phyloP scores from a whole-genome alignment of 176 grass and related monocot genomes.

The Hordeum marinum region DNA sequence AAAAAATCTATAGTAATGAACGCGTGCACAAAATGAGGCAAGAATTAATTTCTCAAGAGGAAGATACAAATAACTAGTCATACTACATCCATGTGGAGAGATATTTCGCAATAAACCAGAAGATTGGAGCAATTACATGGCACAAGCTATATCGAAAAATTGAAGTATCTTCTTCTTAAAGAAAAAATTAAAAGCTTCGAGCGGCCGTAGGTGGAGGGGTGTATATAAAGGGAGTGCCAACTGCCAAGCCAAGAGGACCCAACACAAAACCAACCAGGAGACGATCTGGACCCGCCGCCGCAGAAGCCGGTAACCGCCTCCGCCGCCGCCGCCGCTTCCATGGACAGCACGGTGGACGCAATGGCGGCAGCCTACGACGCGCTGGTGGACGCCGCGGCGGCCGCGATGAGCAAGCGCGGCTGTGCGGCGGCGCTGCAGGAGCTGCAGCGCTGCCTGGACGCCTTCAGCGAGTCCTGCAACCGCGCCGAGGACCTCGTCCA shows the following conservation, averaged over 20 bases:
- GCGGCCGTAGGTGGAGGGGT: background rate
- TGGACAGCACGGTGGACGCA: slow-evolving; percentile 9
- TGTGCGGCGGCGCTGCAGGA: background rate
- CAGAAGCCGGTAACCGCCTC: background rate
- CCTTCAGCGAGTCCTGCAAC: slow-evolving; percentile 4
- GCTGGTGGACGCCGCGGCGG: background rate
- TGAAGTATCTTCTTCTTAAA: no score
- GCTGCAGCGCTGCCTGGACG: background rate
- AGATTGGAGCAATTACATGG: no score
- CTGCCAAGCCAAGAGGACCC: background rate
- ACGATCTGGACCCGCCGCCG: background rate
- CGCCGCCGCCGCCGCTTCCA: background rate
- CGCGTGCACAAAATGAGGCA: background rate
- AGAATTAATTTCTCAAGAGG: background rate
- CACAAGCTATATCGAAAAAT: no score
- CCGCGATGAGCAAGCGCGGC: background rate
- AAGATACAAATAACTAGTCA: background rate
- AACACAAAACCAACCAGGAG: background rate
- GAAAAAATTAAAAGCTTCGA: background rate
- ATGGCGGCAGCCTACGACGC: slow-evolving; percentile 16
- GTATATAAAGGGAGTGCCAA: background rate
- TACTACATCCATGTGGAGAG: background rate
- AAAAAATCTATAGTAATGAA: background rate
- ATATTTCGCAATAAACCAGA: background rate
- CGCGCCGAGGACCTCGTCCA: slow-evolving; percentile 12